These are phyloP conservation scores for Trametes maxima DNA, from an alignment of 768 basidiomycete genomes.

Conservation along the genomic window DNA sequence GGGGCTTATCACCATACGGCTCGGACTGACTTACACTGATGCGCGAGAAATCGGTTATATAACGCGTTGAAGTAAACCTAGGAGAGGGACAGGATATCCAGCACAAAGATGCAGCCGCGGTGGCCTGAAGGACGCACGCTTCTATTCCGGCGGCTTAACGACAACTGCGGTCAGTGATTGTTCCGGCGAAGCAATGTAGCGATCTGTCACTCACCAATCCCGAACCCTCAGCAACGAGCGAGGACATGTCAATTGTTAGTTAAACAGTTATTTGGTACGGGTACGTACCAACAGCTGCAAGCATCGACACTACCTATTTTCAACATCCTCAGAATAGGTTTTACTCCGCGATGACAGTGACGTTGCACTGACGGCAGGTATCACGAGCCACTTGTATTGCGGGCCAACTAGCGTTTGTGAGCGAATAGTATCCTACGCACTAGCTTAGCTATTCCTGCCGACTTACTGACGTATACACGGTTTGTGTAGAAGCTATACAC, in stretches of 20 bases:
- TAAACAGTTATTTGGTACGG: too few species aligned
- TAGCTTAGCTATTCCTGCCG: too few species aligned
- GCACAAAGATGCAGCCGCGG: too few species aligned
- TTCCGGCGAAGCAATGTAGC: too few species aligned
- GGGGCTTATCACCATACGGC: too few species aligned
- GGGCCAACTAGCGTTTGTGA: neutral
- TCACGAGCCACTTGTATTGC: neutral
- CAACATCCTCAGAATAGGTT: neutral
- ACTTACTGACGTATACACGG: neutral
- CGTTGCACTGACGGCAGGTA: neutral
- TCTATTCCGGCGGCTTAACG: neutral
- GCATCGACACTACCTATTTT: neutral
- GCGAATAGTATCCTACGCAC: too few species aligned
- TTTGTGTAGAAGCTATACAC: neutral
- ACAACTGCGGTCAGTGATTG: neutral
- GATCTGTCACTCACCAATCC: neutral
- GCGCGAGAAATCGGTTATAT: neutral
- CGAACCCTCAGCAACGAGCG: neutral
- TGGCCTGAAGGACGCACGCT: neutral
- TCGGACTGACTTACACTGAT: conserved; percentile 5
- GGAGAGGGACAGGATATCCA: neutral
- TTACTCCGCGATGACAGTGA: neutral
- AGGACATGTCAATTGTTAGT: neutral
- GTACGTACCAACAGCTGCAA: neutral
- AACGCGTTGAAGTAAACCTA: neutral